Base-by-base conservation (phyloP, 305 asterid species). In the Fraxinus sp. region DNA sequence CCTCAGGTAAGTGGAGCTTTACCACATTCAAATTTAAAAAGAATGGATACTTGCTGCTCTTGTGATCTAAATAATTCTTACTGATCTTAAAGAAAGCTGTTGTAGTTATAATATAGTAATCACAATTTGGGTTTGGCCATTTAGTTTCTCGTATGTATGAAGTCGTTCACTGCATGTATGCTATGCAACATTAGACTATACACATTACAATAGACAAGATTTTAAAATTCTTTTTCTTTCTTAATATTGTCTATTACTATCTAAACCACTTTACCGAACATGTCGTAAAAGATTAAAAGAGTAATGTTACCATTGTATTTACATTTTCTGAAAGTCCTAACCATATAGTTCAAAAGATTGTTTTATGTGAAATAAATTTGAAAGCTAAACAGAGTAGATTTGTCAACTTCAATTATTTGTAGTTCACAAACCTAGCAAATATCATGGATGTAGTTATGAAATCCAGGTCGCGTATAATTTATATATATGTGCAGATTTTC, bases 1-100 rank as follows among this genome's bases (percentile, higher is more conserved):
- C 68, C 93, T 93, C 84, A 87, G 95, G 97, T 94, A 76, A 86
- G 89, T 87, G 8, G 39, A 74, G 9, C 57, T 41, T 79, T 6
- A 39, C 8, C 18, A 16, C 10, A 26, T 11, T 71, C 43, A 30
- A 26, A 49, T 68, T 36, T 46, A 24, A 75, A 75, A 46, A 22
- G 37, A 37, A 5, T 70, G 68, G 26, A n/a, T 10, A 35, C 2
- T 83, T 66, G 39, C 75, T 79, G 5, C 32, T 14, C 4, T 18
- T 3, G 24, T 71, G 52, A 33, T 41, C 46, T 20, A 46, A 71
- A 83, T 41, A 52, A 73, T 22, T 14, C 24, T 10, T n/a, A 22
- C 6, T n/a, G 16, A 37, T 59, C 16, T 10, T 41, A 11, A 24
- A n/a, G 22, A 68, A 68, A 41, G 11, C 16, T 79, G 57, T 79